phyloP scores from a whole-genome alignment of 2,329 filamentous ascomycete species.

The Scolecobasidium constrictum region DNA sequence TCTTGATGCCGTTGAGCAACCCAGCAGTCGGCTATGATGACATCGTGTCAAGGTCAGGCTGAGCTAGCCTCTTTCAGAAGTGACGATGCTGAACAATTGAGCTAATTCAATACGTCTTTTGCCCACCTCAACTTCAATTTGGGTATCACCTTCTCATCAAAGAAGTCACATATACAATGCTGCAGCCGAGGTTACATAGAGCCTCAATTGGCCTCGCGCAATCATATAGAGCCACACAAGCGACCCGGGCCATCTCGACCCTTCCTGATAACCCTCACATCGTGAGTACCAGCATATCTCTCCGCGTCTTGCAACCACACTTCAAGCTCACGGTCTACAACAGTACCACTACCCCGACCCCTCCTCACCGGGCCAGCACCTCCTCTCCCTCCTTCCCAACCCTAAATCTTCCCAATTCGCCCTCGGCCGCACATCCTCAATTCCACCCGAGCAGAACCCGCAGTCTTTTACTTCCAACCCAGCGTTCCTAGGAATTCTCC shows the following conservation, averaged over 20 bases:
- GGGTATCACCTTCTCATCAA: too few relatives aligned
- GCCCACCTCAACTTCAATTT: too few relatives aligned
- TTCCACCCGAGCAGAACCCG: slow-evolving; percentile 41
- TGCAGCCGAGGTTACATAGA: too few relatives aligned
- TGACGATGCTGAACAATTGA: too few relatives aligned
- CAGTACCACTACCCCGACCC: slow-evolving; percentile 41
- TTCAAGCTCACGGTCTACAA: slow-evolving; percentile 1
- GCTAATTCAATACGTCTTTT: too few relatives aligned
- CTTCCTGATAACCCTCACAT: slow-evolving; percentile 33
- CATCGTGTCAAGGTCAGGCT: too few relatives aligned
- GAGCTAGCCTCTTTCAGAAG: too few relatives aligned
- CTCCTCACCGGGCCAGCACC: slow-evolving; percentile 25
- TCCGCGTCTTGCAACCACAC: slow-evolving; percentile 1
- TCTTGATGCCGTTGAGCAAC: too few relatives aligned
- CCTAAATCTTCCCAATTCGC: slow-evolving; percentile 43
- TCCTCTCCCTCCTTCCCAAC: slow-evolving; percentile 47
- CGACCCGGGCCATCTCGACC: slow-evolving; percentile 23
- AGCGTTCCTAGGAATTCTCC: slow-evolving; percentile 44
- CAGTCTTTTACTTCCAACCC: slow-evolving; percentile 46
- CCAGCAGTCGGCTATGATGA: too few relatives aligned
- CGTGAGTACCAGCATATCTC: slow-evolving; percentile 14
- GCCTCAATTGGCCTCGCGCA: neutral
- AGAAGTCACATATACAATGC: too few relatives aligned
- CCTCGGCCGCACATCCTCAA: slow-evolving; percentile 41
- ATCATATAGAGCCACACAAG: neutral